Evolutionary conservation across 306 rosid species (phyloP).

Genomic region (Trifolium repens): DNA sequence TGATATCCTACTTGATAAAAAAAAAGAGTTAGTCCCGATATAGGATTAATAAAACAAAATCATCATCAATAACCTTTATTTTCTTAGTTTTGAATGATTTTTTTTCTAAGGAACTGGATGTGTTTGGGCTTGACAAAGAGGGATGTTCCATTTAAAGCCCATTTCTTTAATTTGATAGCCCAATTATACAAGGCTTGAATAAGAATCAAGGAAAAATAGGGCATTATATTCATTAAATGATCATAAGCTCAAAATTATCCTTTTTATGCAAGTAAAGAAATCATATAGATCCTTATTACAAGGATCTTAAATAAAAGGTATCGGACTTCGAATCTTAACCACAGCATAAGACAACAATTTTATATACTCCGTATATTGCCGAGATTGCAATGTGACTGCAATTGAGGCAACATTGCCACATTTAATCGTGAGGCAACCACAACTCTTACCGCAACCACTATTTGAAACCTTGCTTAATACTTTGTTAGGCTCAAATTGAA

Average conservation of each 20-base stretch:
- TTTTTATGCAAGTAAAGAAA: background rate
- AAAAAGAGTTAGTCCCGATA: no score
- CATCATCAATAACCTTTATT: no score
- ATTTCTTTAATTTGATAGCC: background rate
- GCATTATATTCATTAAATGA: background rate
- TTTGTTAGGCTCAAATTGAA: no score
- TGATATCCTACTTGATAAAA: no score
- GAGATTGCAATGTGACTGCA: background rate
- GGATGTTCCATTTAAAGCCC: slow-evolving; percentile 18
- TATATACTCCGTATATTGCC: background rate
- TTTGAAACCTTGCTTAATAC: background rate
- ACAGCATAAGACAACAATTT: background rate
- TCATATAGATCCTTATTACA: background rate
- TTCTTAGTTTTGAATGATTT: no score
- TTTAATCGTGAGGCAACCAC: background rate
- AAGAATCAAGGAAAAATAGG: background rate
- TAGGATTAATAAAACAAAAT: no score
- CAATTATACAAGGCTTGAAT: background rate
- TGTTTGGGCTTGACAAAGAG: slow-evolving; percentile 16
- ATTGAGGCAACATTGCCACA: background rate
- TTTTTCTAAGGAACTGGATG: background rate
- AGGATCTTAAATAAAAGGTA: background rate
- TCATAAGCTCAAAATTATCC: background rate
- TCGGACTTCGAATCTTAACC: no score
- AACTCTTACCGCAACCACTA: background rate